Base-by-base conservation (phyloP, 139 green algal species). In the Trebouxia sp. region DNA sequence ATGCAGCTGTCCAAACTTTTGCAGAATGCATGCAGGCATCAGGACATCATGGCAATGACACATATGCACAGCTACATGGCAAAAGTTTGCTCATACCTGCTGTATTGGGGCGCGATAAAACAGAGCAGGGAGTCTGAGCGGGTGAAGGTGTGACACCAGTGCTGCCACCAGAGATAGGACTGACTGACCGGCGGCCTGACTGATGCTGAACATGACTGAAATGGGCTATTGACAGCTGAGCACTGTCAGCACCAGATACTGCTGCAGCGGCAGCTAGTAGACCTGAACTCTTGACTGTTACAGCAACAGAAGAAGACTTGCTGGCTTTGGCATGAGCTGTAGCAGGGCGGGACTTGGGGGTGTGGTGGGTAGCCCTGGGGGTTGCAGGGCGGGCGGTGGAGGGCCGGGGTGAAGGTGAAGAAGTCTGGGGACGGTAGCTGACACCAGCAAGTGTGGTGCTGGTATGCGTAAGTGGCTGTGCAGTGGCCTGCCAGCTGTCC, bases 121-220 rank as follows among this genome's bases (percentile, higher is more conserved):
- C 32, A 42, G 62, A 72, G 35, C 62, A 72, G 62, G 62, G 62
- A 9, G 62, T 72, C 62, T 72, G 62, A 45, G 35, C 62, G 28
- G 62, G 35, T 12, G 62, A 72, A 22, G 62, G 62, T 32, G 62
- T 72, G 35, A 35, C 62, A 15, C 62, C 62, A 7, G 62, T 43
- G 35, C 62, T 72, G 8, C 62, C 62, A 12, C 32, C 62, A n/a
- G 62, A 72, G 12, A 72, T 72, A 8, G 62, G 62, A 43, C 62
- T 72, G 28, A 72, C 62, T 30, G 32, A 72, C 62, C 35, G 32
- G 12, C 15, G 20, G 20, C 47, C 47, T 53, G 47, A 53, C 47
- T 53, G 47, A 14, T 53, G 47, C 47, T 45, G 32, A 43, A 32
- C 62, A 14, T 26, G 42, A 45, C 62, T 72, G 7, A 72, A 41